phyloP scores from a whole-genome alignment of 83 land plant species.

The Thuja plicata region DNA sequence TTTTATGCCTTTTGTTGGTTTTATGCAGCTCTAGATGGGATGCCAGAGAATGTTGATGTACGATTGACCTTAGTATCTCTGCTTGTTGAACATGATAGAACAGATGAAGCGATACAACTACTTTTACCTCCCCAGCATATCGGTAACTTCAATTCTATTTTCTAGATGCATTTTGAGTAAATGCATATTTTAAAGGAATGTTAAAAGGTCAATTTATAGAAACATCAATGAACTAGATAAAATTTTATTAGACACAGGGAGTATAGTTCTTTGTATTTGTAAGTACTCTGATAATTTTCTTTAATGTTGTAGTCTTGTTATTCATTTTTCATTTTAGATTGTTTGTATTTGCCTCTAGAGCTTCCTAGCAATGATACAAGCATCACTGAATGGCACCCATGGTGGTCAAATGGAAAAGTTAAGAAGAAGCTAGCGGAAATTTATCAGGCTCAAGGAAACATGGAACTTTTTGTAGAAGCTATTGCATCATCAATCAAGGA shows the following conservation, averaged over 20 bases:
- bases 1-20: not conserved
- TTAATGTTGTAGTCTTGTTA: not conserved
- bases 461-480: slow-evolving; percentile 57
- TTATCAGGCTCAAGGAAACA: slow-evolving; percentile 52
- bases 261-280: not conserved
- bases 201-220: not conserved
- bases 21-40: slow-evolving; percentile 31
- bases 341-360: slow-evolving; percentile 17
- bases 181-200: not conserved
- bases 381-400: slow-evolving; percentile 39
- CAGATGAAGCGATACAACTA: slow-evolving; percentile 69
- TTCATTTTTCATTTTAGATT: not conserved
- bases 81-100: slow-evolving; percentile 53
- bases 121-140: slow-evolving; percentile 51
- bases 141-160: slow-evolving; percentile 16
- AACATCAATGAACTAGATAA: not conserved
- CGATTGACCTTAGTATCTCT: slow-evolving; percentile 72
- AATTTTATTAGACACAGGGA: not conserved
- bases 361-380: slow-evolving; percentile 9
- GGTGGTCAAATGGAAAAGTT: slow-evolving; percentile 79
- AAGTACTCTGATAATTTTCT: not conserved
- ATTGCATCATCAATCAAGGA: slow-evolving; percentile 57
- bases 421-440: slow-evolving; percentile 55
- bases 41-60: slow-evolving; percentile 59
- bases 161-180: not conserved